Base-by-base conservation (phyloP, 2,329 filamentous ascomycete genomes). In the Tolypocladium amazonense region DNA sequence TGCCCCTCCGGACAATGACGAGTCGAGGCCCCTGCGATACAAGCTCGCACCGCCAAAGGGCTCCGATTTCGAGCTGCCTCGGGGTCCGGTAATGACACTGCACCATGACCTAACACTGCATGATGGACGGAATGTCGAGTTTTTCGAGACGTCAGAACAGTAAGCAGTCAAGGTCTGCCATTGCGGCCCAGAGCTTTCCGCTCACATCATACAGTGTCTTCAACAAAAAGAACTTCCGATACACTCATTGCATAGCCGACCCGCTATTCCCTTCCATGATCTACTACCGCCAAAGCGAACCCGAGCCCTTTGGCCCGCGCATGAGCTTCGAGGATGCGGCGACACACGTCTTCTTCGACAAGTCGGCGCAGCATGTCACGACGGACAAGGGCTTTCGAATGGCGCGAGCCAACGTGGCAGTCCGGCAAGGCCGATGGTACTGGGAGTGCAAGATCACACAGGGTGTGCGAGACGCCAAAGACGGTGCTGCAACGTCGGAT, bases 321-420 rank as follows among this genome's bases (percentile, higher is more conserved):
- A 87, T 99, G 72, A 95, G 89, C 76, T 96, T 94, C 69, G 93
- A 97, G 71, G 94, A 99, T 74, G 88, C 89, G 39, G 90, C 93
- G 39, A 86, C 87, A 12, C 89, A 90, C 70, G 89, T 97, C 71
- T 89, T 88, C 69, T 91, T 97, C 69, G 88, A 92, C 68, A 83
- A 84, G 62, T 81, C 84, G 43, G 92, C 88, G 9, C 84, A 82
- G 25, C 86, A 91, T 56, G 85, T 97, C 58, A 96, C 90, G 0
- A 96, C 94, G 18, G 87, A 93, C 65, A 96, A 96, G 73, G 92
- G 94, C 11, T 97, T 94, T 81, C 84, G 95, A 61, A 94, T 93
- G 80, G 88, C 89, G 2, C 85, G 93, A 45, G 92, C 90, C 15
- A 99, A 99, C 68, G 88, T 97, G 0, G 91, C 89, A 30, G 89